These are phyloP conservation scores for Boletus sp. DNA, from an alignment of 1,284 basidiomycete species.

Conservation along the genomic window DNA sequence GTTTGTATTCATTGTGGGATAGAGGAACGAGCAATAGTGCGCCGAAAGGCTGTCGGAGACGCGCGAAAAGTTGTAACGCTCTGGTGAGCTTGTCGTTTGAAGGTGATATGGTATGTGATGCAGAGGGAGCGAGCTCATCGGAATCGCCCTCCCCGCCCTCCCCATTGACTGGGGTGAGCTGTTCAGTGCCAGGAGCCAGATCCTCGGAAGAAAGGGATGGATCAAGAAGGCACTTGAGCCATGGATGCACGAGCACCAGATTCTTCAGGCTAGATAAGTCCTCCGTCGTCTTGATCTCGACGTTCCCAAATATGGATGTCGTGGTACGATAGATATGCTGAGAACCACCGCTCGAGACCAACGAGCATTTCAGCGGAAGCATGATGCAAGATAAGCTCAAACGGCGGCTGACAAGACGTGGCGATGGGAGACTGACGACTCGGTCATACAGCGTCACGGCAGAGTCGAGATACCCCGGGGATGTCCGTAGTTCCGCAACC, in stretches of 20 bases:
- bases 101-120: background rate
- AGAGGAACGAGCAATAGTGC: background rate
- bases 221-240: background rate
- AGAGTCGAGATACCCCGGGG: too few species aligned
- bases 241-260: background rate
- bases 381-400: background rate
- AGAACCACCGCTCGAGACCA: background rate
- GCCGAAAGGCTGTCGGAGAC: background rate
- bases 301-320: background rate
- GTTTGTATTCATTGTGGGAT: background rate
- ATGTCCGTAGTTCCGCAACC: background rate
- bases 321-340: background rate
- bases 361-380: background rate
- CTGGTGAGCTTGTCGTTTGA: background rate
- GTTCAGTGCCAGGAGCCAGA: too few species aligned
- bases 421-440: background rate
- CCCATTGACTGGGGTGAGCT: background rate
- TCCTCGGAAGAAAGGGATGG: background rate
- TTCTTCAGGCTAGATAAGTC: background rate
- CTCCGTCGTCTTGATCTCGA: conserved; percentile 3
- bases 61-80: background rate
- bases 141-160: background rate
- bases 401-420: background rate
- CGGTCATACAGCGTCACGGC: background rate
- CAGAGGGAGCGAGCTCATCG: background rate